phyloP scores from a whole-genome alignment of 2,329 filamentous ascomycete species.

The Beauveria varroae region DNA sequence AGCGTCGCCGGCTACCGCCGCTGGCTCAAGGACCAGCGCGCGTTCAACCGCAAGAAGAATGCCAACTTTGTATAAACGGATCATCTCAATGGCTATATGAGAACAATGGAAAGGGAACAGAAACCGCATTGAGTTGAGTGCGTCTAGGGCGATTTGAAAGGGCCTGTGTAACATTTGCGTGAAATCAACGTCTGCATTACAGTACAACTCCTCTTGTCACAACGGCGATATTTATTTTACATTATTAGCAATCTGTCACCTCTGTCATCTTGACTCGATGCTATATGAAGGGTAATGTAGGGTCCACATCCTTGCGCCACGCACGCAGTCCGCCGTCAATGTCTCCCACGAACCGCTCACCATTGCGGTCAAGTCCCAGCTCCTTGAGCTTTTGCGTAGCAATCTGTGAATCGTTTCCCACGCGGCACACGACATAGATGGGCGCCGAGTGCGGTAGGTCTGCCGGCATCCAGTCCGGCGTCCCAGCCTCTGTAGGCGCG shows the following conservation, averaged over 20 bases:
- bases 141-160: constrained; percentile 6
- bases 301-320: constrained; percentile 64
- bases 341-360: constrained; percentile 55
- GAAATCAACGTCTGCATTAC: constrained; percentile 14
- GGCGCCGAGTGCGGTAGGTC: constrained; percentile 36
- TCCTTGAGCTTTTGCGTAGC: constrained; percentile 59
- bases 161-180: constrained; percentile 9
- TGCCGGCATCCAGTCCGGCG: constrained; percentile 30
- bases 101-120: constrained; percentile 2
- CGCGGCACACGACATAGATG: constrained; percentile 65
- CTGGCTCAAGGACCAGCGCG: constrained; percentile 96
- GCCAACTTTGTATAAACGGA: constrained; percentile 48
- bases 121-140: constrained; percentile 11
- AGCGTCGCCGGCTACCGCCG: constrained; percentile 85
- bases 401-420: constrained; percentile 73
- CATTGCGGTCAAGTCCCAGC: constrained; percentile 43
- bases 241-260: constrained; percentile 1
- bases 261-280: background rate
- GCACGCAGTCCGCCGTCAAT: constrained; percentile 64
- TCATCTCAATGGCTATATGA: background rate
- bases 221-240: constrained; percentile 15
- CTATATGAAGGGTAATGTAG: constrained; percentile 44
- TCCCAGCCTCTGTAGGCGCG: constrained; percentile 15
- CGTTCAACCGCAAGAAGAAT: constrained; percentile 92
- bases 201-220: constrained; percentile 20